phyloP scores from a whole-genome alignment of 345 rosid species.

The Boechera retrofracta region DNA sequence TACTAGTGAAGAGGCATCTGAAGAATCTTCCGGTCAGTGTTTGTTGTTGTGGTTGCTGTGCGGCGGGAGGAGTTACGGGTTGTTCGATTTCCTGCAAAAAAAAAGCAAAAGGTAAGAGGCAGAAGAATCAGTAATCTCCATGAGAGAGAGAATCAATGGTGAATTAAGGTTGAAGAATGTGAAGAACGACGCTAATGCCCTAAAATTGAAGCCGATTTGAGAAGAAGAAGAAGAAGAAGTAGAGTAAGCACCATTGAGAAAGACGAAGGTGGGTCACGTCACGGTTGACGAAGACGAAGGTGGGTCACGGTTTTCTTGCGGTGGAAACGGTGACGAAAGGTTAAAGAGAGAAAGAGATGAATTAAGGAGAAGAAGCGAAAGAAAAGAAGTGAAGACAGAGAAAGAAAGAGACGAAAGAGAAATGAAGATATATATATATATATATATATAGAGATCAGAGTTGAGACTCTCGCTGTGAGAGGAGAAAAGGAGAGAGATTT shows the following conservation, averaged over 20 bases:
- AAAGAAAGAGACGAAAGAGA: no score
- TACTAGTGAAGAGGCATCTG: constrained; percentile 52
- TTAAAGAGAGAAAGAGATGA: not conserved
- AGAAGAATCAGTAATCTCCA: constrained; percentile 12
- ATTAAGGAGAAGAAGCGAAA: no score
- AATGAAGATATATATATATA: no score
- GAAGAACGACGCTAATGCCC: constrained; percentile 15
- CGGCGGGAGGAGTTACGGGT: constrained; percentile 12
- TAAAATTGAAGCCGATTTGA: not conserved
- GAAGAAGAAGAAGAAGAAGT: constrained; percentile 4
- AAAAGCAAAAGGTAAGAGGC: not conserved
- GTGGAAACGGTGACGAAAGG: constrained; percentile 31
- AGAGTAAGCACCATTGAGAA: constrained; percentile 33
- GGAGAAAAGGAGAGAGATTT: not conserved
- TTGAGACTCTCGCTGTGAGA: no score
- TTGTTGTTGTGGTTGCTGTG: constrained; percentile 18
- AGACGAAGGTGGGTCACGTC: constrained; percentile 21
- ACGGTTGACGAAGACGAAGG: constrained; percentile 29
- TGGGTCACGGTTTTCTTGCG: constrained; percentile 38
- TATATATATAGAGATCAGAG: no score
- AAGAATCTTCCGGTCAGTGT: constrained; percentile 48
- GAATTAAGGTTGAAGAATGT: not conserved
- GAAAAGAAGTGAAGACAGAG: no score
- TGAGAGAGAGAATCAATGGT: no score
- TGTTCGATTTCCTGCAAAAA: constrained; percentile 38